Evolutionary conservation across 345 rosid species (phyloP).

Genomic region (Mangifera indica): DNA sequence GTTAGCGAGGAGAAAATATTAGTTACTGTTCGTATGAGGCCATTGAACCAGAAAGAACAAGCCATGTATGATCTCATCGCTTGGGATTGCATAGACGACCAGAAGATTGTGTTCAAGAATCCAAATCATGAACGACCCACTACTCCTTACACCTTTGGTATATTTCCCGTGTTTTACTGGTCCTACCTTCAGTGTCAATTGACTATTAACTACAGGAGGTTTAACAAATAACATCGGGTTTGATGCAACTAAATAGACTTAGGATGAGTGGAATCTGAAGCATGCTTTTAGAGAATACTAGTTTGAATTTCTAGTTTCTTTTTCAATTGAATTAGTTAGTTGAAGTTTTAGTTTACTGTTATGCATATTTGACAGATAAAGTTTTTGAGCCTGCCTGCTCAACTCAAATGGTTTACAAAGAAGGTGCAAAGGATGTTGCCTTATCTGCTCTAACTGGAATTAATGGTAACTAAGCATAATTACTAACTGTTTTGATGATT

Average conservation of each 20-base stretch:
- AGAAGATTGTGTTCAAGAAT: conserved; percentile 56
- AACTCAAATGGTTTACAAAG: conserved; percentile 75
- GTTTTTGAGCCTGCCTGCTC: conserved; percentile 70
- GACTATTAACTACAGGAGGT: not conserved
- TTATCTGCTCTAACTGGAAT: conserved; percentile 89
- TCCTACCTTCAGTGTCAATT: too few relatives aligned
- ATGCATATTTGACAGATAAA: conserved; percentile 51
- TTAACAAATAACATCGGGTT: not conserved
- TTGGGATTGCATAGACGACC: conserved; percentile 81
- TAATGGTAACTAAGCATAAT: conserved; percentile 49
- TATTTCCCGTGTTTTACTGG: not conserved
- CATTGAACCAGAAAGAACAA: conserved; percentile 76
- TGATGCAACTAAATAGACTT: not conserved
- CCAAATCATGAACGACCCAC: conserved; percentile 60
- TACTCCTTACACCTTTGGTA: conserved; percentile 61
- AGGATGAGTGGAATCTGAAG: too few relatives aligned
- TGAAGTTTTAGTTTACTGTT: not conserved
- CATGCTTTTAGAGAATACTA: not conserved
- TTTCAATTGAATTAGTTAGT: not conserved
- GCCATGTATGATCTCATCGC: conserved; percentile 88
- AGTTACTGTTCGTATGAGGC: conserved; percentile 86
- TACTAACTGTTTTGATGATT: not conserved
- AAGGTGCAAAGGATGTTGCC: conserved; percentile 90
- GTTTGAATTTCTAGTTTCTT: conserved; percentile 8
- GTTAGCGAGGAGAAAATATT: conserved; percentile 79